phyloP scores from a whole-genome alignment of 73 alveolate genomes.

The Paraurostyla sp. region DNA sequence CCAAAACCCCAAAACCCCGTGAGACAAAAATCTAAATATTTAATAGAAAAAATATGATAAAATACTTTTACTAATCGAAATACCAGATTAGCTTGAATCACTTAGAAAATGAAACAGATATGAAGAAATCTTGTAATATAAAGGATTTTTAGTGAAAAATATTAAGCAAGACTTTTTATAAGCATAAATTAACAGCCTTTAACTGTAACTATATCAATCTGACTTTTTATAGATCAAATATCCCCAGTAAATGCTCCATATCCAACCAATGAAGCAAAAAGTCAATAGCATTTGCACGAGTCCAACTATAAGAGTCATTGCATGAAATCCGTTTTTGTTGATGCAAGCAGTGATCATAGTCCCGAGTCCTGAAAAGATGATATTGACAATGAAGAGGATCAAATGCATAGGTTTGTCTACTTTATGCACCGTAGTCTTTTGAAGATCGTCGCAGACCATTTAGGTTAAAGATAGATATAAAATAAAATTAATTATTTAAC shows the following conservation, averaged over 20 bases:
- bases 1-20: too few relatives aligned
- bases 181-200: too few relatives aligned
- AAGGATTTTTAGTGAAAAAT: too few relatives aligned
- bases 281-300: neutral
- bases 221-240: conserved; percentile 41
- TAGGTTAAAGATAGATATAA: neutral
- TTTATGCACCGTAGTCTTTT: neutral
- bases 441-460: neutral
- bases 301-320: conserved; percentile 1
- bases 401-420: conserved; percentile 21
- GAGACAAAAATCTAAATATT: too few relatives aligned
- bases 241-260: conserved; percentile 57
- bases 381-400: conserved; percentile 51
- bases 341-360: conserved; percentile 25
- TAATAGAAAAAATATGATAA: too few relatives aligned
- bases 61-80: too few relatives aligned
- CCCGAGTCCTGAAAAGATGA: conserved; percentile 40
- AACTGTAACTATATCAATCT: neutral
- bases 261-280: conserved; percentile 38
- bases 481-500: too few relatives aligned
- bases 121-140: too few relatives aligned
- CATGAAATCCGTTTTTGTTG: neutral
- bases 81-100: too few relatives aligned
- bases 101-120: too few relatives aligned
- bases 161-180: too few relatives aligned